Conservation (phyloP, 1,139 yeast species). For the Pichia norvegensis region DNA sequence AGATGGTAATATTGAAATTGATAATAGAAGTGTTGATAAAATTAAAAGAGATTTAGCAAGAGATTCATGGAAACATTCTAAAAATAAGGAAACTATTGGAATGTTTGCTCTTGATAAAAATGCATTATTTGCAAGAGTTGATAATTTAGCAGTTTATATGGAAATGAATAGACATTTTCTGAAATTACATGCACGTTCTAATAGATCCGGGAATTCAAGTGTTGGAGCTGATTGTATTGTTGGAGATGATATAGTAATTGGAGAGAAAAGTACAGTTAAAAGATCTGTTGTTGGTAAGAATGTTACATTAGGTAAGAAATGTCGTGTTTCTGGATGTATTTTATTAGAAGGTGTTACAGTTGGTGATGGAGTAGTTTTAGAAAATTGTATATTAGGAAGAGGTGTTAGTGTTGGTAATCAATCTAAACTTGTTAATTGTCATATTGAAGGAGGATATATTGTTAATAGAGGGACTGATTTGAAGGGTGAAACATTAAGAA, state of each 20-base stretch:
- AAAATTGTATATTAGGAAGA: constrained; percentile 81
- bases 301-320: constrained; percentile 75
- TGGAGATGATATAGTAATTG: constrained; percentile 27
- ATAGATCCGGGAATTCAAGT: constrained; percentile 40
- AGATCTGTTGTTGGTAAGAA: constrained; percentile 71
- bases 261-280: constrained; percentile 68
- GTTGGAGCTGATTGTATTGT: constrained; percentile 77
- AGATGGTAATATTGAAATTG: constrained; percentile 19
- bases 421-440: constrained; percentile 63
- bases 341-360: constrained; percentile 62
- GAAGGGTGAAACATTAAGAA: constrained; percentile 78
- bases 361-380: constrained; percentile 77
- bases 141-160: constrained; percentile 72
- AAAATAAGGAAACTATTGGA: constrained; percentile 51
- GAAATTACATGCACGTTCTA: constrained; percentile 41
- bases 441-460: constrained; percentile 71
- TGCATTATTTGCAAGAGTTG: constrained; percentile 66
- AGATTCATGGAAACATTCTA: constrained; percentile 81
- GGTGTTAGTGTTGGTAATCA: constrained; percentile 54
- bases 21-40: constrained; percentile 51
- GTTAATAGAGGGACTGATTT: constrained; percentile 56
- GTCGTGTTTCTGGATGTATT: constrained; percentile 82
- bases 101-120: constrained; percentile 57
- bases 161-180: constrained; percentile 83
- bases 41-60: constrained; percentile 81